Evolutionary conservation across 2,329 filamentous ascomycete species (phyloP), one percentile per base, ranked within the genome.

Genomic region (Colletotrichum sp.): DNA sequence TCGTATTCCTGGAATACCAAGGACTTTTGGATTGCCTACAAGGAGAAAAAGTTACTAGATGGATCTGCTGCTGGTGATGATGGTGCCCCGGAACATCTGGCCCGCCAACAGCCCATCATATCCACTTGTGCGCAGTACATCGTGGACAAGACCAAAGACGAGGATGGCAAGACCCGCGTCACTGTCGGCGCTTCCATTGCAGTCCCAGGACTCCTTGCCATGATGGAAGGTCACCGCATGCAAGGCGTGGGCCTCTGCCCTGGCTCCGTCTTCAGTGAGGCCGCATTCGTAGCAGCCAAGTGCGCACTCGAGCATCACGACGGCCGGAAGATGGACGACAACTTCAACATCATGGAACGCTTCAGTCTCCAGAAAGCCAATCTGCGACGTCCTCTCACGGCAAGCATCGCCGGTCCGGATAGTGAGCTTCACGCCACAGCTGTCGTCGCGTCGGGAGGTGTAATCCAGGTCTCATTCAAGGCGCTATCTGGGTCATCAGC

Each of bases 11-110:
- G 72, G 72, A 48, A 74, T 36, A 48, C 18, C 16, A 36, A 74
- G 28, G 72, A 71, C 32, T 74, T 48, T 34, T 74, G 72, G 72
- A 71, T 74, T 34, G 21, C 71, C 4, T 73, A 69, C 43, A 26
- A 15, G 3, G 71, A 73, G 57, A 18, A 24, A 5, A 21, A 9
- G 10, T 13, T 52, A 6, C 2, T 24, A 13, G 43, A 52, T 13
- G 43, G 43, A 12, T 1, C 43, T 21, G 30, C n/a, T 30, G 8
- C 21, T 9, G n/a, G 24, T 18, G 26, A 24, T 13, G 10, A 26
- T 15, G 16, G 18, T 12, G 21, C 7, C 8, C 55, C 32, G 2
- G n/a, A 5, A 3, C 12, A n/a, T 26, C 18, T 21, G 1, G 30
- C 60, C 16, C n/a, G n/a, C 43, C 43, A 66, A 18, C 30, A n/a